Percentiles rank a stretch among this genome's conserved stretches.
Conservation (phyloP, 2,329 filamentous ascomycete species). For the Pseudocercospora ulei region DNA sequence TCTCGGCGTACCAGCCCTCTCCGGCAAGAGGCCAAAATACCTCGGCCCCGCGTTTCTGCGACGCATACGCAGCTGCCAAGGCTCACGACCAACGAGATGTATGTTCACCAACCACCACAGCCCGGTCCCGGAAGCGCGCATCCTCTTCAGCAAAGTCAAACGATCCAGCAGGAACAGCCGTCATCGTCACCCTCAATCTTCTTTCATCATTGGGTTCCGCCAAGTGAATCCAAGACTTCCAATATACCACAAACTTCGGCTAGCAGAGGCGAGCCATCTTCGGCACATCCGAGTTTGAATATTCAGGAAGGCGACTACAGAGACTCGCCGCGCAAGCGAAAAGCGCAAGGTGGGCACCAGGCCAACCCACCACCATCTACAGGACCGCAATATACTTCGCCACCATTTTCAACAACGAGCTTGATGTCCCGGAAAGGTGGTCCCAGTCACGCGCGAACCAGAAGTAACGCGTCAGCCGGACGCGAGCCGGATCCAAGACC, state of each 20-base stretch:
- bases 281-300: slow-evolving; percentile 45
- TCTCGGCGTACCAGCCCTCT: slow-evolving; percentile 34
- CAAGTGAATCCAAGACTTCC: slow-evolving; percentile 49
- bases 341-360: slow-evolving; percentile 51
- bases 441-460: slow-evolving; percentile 54
- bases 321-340: slow-evolving; percentile 77
- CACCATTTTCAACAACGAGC: slow-evolving; percentile 48
- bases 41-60: slow-evolving; percentile 40
- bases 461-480: slow-evolving; percentile 51
- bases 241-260: slow-evolving; percentile 60
- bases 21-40: slow-evolving; percentile 32
- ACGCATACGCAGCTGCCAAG: slow-evolving; percentile 43
- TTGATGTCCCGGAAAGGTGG: slow-evolving; percentile 48
- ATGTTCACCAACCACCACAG: slow-evolving; percentile 41
- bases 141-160: slow-evolving; percentile 42
- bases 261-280: slow-evolving; percentile 46
- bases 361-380: slow-evolving; percentile 45
- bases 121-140: slow-evolving; percentile 35
- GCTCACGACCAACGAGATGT: slow-evolving; percentile 46
- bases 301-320: slow-evolving; percentile 51
- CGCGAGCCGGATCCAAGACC: slow-evolving; percentile 22
- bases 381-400: slow-evolving; percentile 42
- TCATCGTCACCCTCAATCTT: slow-evolving; percentile 67
- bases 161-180: slow-evolving; percentile 51
- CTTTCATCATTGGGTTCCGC: slow-evolving; percentile 90